Evolutionary conservation across 805 yeast species (phyloP).

Genomic region (Wickerhamomyces sydowiorum): DNA sequence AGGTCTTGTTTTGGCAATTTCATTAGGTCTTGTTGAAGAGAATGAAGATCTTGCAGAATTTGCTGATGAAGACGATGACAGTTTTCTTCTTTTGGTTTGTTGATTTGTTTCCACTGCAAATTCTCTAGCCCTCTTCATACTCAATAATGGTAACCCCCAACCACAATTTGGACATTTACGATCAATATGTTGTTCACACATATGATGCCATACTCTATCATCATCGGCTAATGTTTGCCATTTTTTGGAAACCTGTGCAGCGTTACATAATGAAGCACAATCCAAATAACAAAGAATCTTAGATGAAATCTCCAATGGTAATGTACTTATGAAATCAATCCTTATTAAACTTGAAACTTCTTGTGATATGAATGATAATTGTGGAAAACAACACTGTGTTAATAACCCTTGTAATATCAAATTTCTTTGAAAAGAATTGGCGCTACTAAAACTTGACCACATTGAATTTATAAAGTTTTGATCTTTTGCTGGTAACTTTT

Average conservation of each 20-base stretch:
- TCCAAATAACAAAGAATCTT: conserved; percentile 86
- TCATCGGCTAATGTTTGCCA: conserved; percentile 94
- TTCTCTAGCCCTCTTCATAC: conserved; percentile 70
- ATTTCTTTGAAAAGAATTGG: conserved; percentile 63
- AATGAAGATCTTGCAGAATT: not conserved
- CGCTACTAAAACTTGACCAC: conserved; percentile 78
- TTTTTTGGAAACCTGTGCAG: conserved; percentile 83
- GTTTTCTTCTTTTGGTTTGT: conserved; percentile 22
- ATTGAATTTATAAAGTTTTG: conserved; percentile 74
- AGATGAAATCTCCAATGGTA: conserved; percentile 82
- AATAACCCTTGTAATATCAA: conserved; percentile 79
- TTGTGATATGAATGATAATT: conserved; percentile 76
- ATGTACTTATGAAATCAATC: conserved; percentile 79
- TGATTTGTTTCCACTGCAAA: conserved; percentile 22
- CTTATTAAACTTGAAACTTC: conserved; percentile 76
- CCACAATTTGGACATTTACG: conserved; percentile 97
- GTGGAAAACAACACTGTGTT: conserved; percentile 92
- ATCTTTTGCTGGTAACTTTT: conserved; percentile 59
- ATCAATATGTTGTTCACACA: conserved; percentile 98
- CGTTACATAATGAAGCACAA: conserved; percentile 87
- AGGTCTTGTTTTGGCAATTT: conserved; percentile 58
- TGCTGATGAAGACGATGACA: conserved; percentile 14
- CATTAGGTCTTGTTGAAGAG: not conserved
- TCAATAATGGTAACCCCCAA: conserved; percentile 96
- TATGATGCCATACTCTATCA: conserved; percentile 95